Evolutionary conservation across 164 flowering plant genomes (phyloP), one percentile per base, ranked within the genome.

Genomic region (Aristolochia californica): DNA sequence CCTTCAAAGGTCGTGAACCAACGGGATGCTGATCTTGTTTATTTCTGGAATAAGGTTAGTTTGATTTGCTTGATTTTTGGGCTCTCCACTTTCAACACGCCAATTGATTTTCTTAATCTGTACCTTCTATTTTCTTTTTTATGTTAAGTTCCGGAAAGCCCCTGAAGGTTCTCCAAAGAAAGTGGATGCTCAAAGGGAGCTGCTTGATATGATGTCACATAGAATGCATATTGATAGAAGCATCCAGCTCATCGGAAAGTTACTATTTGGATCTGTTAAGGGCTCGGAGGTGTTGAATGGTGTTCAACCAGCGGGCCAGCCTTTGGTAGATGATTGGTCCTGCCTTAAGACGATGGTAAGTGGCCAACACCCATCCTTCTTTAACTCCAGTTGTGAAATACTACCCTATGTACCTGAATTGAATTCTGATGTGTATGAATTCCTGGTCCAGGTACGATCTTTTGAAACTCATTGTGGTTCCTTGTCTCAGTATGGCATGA

Each of bases 401-500:
- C 10, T 5, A 12, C 10, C 40, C 11, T 23, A 24, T 49, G 0
- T 23, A 22, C 26, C 53, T 7, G 13, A 22, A 22, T 23, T 13
- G 7, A 50, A 50, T 16, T 28, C 48, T 49, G 14, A 23, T 13
- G 15, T 49, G 18, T 12, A 30, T 13, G 34, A 34, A 11, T 18
- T 22, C 20, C 44, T 28, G 62, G 25, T 72, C 59, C 77, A 91
- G 98, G 98, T 91, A 58, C 79, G 91, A 62, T 77, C 83, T 16
- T 91, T 78, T 60, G 98, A 87, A 77, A 68, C 74, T 23, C 76
- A 78, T 47, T 91, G 98, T 60, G 98, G 98, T 52, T 78, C 88
- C 20, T 51, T 91, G 30, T 80, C 94, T 13, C 91, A 82, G 50
- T 87, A 88, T 61, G 97, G 98, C 45, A 87, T 87, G 94, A 91